phyloP scores from a whole-genome alignment of 306 rosid species.

The Amphicarpaea edgeworthii region DNA sequence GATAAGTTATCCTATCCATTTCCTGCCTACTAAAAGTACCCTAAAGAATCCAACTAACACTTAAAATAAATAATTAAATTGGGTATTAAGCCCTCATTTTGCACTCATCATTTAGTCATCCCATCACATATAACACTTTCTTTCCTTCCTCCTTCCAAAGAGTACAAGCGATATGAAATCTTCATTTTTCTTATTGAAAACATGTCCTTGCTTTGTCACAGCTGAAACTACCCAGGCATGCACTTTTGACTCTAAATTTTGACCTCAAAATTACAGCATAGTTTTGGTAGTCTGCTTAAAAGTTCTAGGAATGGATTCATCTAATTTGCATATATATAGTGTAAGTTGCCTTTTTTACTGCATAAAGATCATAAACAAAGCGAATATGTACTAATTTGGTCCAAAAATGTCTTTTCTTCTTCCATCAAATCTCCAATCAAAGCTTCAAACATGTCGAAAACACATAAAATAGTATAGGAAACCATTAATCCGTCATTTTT shows the following conservation, averaged over 20 bases:
- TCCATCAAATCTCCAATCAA: not conserved
- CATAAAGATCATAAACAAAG: not conserved
- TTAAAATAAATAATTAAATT: too few species aligned
- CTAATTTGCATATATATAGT: not conserved
- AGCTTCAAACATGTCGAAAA: not conserved
- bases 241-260: too few species aligned
- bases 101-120: too few species aligned
- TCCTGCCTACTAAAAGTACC: too few species aligned
- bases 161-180: not conserved
- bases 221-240: not conserved
- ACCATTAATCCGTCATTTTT: not conserved
- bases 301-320: not conserved
- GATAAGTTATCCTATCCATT: too few species aligned
- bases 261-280: not conserved
- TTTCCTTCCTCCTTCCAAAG: not conserved
- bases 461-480: not conserved
- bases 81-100: too few species aligned
- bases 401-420: not conserved
- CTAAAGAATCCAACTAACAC: too few species aligned
- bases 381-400: not conserved
- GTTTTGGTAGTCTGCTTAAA: not conserved
- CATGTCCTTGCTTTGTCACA: not conserved
- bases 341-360: not conserved
- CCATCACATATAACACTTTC: not conserved
- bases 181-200: not conserved